These are phyloP conservation scores for Xerocomus amazonicus DNA, from an alignment of 1,284 basidiomycete genomes.

Conservation along the genomic window DNA sequence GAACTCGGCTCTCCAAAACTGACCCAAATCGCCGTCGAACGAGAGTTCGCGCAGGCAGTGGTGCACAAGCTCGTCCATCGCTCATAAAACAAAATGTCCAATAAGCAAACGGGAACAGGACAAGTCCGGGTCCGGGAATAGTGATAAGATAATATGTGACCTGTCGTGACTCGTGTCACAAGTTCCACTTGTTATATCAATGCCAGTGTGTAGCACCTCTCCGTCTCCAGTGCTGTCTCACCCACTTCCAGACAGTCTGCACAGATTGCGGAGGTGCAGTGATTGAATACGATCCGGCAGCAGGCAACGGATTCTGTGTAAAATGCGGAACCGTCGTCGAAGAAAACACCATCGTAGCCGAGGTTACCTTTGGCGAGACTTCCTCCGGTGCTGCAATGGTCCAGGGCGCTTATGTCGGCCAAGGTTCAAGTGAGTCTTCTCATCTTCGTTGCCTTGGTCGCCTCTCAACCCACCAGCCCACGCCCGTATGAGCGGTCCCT, in stretches of 20 bases:
- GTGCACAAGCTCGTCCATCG: conserved; percentile 72
- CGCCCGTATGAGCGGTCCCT: conserved; percentile 76
- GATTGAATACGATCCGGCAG: conserved; percentile 78
- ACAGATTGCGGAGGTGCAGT: conserved; percentile 74
- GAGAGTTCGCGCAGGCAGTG: conserved; percentile 74
- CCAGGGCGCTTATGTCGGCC: conserved; percentile 91
- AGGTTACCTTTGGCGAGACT: conserved; percentile 93
- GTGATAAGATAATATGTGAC: conserved; percentile 17
- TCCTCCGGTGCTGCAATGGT: conserved; percentile 92
- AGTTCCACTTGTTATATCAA: not conserved
- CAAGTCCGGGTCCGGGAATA: conserved; percentile 9
- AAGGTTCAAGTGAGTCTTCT: conserved; percentile 77
- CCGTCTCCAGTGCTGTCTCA: not conserved
- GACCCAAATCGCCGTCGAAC: conserved; percentile 80
- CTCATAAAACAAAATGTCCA: too few species aligned
- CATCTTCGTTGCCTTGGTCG: not conserved
- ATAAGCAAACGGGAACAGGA: too few species aligned
- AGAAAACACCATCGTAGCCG: conserved; percentile 91
- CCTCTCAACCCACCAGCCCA: conserved; percentile 50
- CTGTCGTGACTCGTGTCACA: conserved; percentile 17
- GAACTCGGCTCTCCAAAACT: conserved; percentile 40
- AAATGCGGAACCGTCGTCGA: conserved; percentile 88
- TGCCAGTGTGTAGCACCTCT: too few species aligned
- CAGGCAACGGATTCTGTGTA: conserved; percentile 81
- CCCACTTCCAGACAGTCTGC: conserved; percentile 44